phyloP scores from a whole-genome alignment of 75 land plant species.

The Sequoiadendron giganteum region DNA sequence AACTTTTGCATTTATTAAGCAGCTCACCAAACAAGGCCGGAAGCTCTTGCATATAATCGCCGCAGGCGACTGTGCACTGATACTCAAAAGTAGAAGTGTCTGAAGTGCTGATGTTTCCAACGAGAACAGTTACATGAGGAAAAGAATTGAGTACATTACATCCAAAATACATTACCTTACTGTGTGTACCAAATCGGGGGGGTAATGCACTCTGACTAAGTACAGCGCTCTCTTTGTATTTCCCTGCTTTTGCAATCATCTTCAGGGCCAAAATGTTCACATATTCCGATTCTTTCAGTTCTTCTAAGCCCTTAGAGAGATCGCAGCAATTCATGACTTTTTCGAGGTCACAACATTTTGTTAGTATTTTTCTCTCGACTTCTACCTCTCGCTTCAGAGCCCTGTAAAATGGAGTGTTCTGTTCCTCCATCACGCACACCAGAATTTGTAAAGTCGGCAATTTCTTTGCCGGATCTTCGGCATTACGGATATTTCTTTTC shows the following conservation, averaged over 20 bases:
- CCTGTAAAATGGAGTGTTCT: conserved; percentile 32
- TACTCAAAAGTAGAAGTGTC: conserved; percentile 36
- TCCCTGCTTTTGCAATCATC: conserved; percentile 64
- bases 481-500: too few species aligned
- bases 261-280: conserved; percentile 46
- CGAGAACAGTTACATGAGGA: conserved; percentile 57
- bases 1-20: conserved; percentile 18
- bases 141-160: conserved; percentile 42
- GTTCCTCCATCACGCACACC: conserved; percentile 38
- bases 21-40: conserved; percentile 43
- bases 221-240: conserved; percentile 24
- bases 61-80: conserved; percentile 33
- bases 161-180: conserved; percentile 47
- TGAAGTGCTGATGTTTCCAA: conserved; percentile 31
- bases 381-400: conserved; percentile 54
- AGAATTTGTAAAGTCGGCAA: background rate
- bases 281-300: conserved; percentile 15
- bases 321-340: background rate
- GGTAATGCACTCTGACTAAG: background rate
- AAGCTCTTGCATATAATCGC: conserved; percentile 32
- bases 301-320: background rate
- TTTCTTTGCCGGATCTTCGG: too few species aligned
- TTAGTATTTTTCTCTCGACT: conserved; percentile 44
- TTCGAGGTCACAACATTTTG: conserved; percentile 47
- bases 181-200: background rate